Evolutionary conservation across 495 filamentous ascomycete genomes (phyloP).

Genomic region (Platismatia glauca): DNA sequence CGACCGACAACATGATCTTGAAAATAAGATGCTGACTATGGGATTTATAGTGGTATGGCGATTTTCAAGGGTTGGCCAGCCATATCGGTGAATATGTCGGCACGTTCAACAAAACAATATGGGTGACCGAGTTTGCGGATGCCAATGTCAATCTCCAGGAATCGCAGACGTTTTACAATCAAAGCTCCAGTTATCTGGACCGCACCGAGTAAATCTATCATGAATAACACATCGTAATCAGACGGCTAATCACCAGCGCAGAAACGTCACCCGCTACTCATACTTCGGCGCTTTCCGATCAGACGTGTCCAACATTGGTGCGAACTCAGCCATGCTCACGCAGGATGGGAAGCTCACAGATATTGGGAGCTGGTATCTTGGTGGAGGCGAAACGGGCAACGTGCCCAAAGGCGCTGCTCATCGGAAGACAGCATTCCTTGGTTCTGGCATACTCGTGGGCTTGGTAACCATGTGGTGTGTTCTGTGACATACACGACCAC

Average conservation of each 20-base stretch:
- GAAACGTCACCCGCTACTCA: constrained; percentile 61
- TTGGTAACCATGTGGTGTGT: neutral
- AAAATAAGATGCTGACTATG: neutral
- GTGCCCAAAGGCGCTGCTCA: constrained; percentile 3
- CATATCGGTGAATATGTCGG: constrained; percentile 57
- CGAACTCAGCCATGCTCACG: constrained; percentile 34
- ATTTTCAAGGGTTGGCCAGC: constrained; percentile 63
- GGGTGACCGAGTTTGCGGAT: constrained; percentile 65
- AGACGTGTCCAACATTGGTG: constrained; percentile 50
- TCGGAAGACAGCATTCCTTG: neutral
- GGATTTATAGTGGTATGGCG: constrained; percentile 63
- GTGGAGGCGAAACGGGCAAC: constrained; percentile 9
- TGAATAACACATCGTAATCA: constrained; percentile 10
- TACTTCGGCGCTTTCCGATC: constrained; percentile 67
- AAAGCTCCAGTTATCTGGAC: constrained; percentile 22
- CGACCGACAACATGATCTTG: too few species aligned
- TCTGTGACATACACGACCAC: neutral
- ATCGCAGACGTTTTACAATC: constrained; percentile 38
- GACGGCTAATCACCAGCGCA: constrained; percentile 30
- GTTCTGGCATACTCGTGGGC: neutral
- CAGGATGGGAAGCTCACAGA: constrained; percentile 35
- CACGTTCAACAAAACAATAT: constrained; percentile 44
- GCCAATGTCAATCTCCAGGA: constrained; percentile 37
- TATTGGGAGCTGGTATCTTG: constrained; percentile 15
- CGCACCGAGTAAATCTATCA: constrained; percentile 9